These are phyloP conservation scores for Schoenoplectus triqueter DNA, from an alignment of 202 grass and related monocot species.

Conservation along the genomic window DNA sequence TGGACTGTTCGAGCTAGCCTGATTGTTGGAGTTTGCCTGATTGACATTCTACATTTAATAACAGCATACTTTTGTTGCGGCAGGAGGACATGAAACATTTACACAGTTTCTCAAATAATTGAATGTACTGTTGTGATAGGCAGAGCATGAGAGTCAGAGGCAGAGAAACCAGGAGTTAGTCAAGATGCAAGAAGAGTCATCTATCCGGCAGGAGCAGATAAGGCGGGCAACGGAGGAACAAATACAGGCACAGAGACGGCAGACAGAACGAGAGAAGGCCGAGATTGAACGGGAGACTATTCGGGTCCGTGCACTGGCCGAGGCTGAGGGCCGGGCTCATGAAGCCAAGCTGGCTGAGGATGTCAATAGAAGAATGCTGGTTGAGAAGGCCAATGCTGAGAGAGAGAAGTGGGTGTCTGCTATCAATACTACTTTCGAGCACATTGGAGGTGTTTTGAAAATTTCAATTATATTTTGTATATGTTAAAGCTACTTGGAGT, in stretches of 20 bases:
- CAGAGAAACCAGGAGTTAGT: constrained; percentile 92
- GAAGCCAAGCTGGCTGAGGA: constrained; percentile 61
- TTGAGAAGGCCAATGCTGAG: constrained; percentile 72
- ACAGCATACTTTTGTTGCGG: constrained; percentile 9
- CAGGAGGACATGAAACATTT: background rate
- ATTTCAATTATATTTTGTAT: constrained; percentile 11
- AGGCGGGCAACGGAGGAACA: constrained; percentile 68
- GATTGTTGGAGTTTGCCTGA: background rate
- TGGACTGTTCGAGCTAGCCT: background rate
- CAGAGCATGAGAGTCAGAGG: constrained; percentile 85
- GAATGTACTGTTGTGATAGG: constrained; percentile 8
- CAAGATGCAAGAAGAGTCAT: constrained; percentile 95
- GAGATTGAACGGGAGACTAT: constrained; percentile 48
- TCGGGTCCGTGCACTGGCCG: constrained; percentile 40
- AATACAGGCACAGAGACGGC: constrained; percentile 70
- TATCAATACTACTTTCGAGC: constrained; percentile 92
- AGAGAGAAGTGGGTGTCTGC: constrained; percentile 88
- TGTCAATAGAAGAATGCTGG: constrained; percentile 59
- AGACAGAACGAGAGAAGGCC: constrained; percentile 66
- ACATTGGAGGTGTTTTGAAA: constrained; percentile 70
- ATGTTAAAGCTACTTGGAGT: background rate
- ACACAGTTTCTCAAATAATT: constrained; percentile 13
- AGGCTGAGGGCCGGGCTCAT: constrained; percentile 53
- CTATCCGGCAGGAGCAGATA: constrained; percentile 71
- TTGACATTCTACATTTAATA: background rate